Evolutionary conservation across 805 yeast species (phyloP), one percentile per base, ranked within the genome.

Genomic region (Saccharomyces jurei): DNA sequence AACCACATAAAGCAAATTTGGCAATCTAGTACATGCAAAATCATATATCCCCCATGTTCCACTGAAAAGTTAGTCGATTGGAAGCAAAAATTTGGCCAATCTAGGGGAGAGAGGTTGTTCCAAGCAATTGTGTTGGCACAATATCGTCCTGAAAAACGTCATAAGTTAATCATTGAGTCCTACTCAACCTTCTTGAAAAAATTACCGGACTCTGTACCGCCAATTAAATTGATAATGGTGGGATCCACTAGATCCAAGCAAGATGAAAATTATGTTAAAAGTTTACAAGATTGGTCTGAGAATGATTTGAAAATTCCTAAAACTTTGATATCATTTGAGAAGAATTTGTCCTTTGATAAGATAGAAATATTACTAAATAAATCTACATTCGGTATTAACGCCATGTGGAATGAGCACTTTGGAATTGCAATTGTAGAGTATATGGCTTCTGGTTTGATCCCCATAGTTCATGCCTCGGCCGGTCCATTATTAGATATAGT

Each of bases 331-430:
- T 75, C 80, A 49, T 85, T 90, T 63, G 73, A 83, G 0, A 77
- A 87, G 4, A 95, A 94, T 71, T 86, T 92, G 28, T 77, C 89
- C 9, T 88, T 88, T 72, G 76, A 74, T 1, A 77, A 75, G 17
- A 83, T 95, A 13, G 73, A 81, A 52, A 64, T 71, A 29, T 77
- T 81, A 52, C 74, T 95, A 32, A 62, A 73, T 11, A 72, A 69
- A 13, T 80, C 89, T 2, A 80, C 83, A 27, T 83, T 81, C 63
- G 99, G 99, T 4, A 74, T 94, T 44, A 92, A 94, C 64, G 90
- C 96, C 30, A 94, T 94, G 99, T 94, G 99, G 99, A 94, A 94
- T 71, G 99, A 94, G 74, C 99, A 94, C 73, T 94, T 94, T 69
- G 99, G 99, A 21, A 94, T 94, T 63, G 92, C 96, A 1, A 92